These are phyloP conservation scores for Carallia pectinifolia DNA, from an alignment of 345 rosid species.

Conservation along the genomic window DNA sequence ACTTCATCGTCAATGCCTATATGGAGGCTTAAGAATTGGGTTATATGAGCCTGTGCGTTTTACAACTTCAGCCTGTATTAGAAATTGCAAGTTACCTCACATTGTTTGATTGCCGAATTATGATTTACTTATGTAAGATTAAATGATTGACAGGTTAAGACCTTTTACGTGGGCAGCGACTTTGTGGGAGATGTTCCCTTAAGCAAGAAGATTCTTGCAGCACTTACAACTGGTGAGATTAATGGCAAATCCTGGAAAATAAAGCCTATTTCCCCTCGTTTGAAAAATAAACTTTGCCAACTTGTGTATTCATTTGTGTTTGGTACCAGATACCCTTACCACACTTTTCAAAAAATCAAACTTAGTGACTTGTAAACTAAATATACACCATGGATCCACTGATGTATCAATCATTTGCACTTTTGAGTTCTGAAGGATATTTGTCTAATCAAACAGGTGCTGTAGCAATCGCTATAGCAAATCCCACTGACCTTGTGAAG, in stretches of 20 bases:
- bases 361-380: background rate
- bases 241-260: background rate
- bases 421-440: background rate
- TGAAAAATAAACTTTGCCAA: background rate
- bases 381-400: background rate
- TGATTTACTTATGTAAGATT: background rate
- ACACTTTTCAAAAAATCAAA: background rate
- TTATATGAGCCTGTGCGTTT: constrained; percentile 91
- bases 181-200: constrained; percentile 91
- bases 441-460: constrained; percentile 63
- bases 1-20: constrained; percentile 90
- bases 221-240: constrained; percentile 88
- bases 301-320: background rate
- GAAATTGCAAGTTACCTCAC: background rate
- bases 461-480: constrained; percentile 74
- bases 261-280: background rate
- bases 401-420: background rate
- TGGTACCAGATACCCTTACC: background rate
- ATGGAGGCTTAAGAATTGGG: constrained; percentile 96
- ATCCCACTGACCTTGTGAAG: constrained; percentile 99
- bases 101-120: constrained; percentile 14
- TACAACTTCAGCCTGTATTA: constrained; percentile 10
- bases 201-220: constrained; percentile 95
- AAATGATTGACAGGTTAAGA: constrained; percentile 60
- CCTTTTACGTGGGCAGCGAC: constrained; percentile 77